A percentile compares a stretch with the other conserved stretches of the same genome.
Conservation (phyloP, 1,284 basidiomycete species). For the Sphaerobolus stellatus region DNA sequence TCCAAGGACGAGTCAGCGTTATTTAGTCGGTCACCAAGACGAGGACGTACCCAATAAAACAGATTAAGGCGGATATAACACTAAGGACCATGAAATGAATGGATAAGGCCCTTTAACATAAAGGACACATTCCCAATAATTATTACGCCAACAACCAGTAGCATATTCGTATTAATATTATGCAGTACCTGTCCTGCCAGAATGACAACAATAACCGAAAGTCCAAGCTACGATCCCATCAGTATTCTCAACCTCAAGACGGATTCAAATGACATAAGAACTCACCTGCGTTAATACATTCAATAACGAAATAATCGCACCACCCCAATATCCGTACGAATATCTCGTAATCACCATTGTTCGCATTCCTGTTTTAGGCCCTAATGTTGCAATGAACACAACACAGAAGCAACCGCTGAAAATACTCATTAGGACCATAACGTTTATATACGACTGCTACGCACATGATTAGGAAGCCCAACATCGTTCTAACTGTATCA, state of each 20-base stretch:
- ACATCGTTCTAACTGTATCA: slow-evolving; percentile 4
- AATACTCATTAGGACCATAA: no score
- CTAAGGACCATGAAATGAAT: no score
- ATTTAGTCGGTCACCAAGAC: not conserved
- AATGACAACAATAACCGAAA: slow-evolving; percentile 9
- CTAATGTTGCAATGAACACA: slow-evolving; percentile 57
- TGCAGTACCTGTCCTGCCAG: slow-evolving; percentile 11
- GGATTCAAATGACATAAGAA: no score
- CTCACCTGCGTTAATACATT: slow-evolving; percentile 60
- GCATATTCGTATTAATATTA: slow-evolving; percentile 7
- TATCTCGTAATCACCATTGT: slow-evolving; percentile 60
- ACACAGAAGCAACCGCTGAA: slow-evolving; percentile 27
- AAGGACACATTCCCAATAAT: slow-evolving; percentile 7
- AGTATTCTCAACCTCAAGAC: not conserved
- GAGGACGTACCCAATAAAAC: slow-evolving; percentile 6
- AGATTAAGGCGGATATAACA: slow-evolving; percentile 7
- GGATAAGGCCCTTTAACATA: no score
- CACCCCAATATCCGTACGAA: slow-evolving; percentile 57
- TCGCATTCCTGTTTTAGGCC: slow-evolving; percentile 58
- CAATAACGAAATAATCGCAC: slow-evolving; percentile 54
- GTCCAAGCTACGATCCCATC: not conserved
- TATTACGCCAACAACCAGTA: slow-evolving; percentile 10
- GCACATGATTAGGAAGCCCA: slow-evolving; percentile 11
- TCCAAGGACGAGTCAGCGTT: not conserved
- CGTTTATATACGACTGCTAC: not conserved